These are phyloP conservation scores for Mycena latifolia DNA, from an alignment of 768 basidiomycete genomes.

Conservation along the genomic window DNA sequence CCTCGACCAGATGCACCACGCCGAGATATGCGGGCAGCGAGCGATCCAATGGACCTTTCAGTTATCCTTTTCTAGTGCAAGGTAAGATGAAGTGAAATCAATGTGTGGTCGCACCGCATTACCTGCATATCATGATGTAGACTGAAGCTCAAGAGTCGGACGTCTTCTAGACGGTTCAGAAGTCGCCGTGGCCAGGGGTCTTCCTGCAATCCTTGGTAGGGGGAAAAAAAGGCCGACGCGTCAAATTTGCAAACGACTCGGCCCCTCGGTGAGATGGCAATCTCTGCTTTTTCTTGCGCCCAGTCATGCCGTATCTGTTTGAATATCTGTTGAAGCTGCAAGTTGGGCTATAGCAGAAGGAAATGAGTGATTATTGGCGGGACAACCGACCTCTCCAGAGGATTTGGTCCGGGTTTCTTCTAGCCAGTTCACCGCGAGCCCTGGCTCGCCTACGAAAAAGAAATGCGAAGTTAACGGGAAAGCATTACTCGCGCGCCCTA, in stretches of 20 bases:
- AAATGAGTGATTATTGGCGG: neutral
- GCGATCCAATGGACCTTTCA: conserved; percentile 56
- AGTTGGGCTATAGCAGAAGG: neutral
- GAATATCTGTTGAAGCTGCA: conserved; percentile 62
- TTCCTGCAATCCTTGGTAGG: conserved; percentile 45
- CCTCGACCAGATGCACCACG: conserved; percentile 45
- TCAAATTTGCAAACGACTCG: conserved; percentile 59
- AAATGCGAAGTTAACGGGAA: conserved; percentile 32
- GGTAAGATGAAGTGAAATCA: conserved; percentile 34
- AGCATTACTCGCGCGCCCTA: conserved; percentile 3
- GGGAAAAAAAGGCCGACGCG: conserved; percentile 60
- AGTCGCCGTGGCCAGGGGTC: conserved; percentile 43
- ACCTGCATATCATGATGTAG: conserved; percentile 62
- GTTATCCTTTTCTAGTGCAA: conserved; percentile 59
- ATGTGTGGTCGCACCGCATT: conserved; percentile 33
- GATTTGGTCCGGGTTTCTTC: conserved; percentile 26
- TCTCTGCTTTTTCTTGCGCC: conserved; percentile 51
- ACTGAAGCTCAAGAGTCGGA: conserved; percentile 49
- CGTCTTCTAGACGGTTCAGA: conserved; percentile 50
- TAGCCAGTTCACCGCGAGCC: conserved; percentile 30
- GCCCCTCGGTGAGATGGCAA: conserved; percentile 59
- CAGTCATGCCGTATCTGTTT: conserved; percentile 52
- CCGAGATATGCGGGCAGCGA: conserved; percentile 54
- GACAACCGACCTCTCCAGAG: conserved; percentile 25
- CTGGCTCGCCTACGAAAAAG: conserved; percentile 24